A percentile compares a stretch with the other conserved stretches of the same genome.
phyloP scores from a whole-genome alignment of 345 rosid species.

The Euphorbia peplus region DNA sequence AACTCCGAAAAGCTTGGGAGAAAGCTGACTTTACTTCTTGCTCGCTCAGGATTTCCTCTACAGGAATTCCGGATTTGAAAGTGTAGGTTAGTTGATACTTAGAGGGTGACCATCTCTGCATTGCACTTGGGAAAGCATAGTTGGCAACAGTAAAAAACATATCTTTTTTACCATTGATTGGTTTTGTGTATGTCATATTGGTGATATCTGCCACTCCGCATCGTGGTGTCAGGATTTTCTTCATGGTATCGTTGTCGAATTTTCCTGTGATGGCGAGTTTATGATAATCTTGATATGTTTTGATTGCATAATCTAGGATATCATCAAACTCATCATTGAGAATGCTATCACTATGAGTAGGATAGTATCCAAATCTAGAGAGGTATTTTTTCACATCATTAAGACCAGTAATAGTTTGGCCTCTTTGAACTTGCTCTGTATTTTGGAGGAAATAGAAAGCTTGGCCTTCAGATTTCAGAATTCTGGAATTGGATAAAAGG shows the following conservation, averaged over 20 bases:
- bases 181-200: background rate
- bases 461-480: background rate
- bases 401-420: background rate
- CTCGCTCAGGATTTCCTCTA: background rate
- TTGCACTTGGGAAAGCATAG: constrained; percentile 9
- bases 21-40: constrained; percentile 16
- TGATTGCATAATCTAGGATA: constrained; percentile 15
- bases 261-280: constrained; percentile 17
- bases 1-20: constrained; percentile 24
- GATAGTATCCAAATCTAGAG: background rate
- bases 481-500: background rate
- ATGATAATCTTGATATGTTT: constrained; percentile 17
- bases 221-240: constrained; percentile 22
- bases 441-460: constrained; percentile 1
- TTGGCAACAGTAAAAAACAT: background rate
- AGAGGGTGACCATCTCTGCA: constrained; percentile 13
- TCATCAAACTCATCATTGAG: constrained; percentile 18
- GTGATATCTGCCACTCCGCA: constrained; percentile 21
- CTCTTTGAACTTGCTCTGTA: background rate
- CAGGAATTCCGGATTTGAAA: constrained; percentile 7
- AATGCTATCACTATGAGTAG: background rate
- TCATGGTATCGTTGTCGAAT: constrained; percentile 19
- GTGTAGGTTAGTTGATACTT: constrained; percentile 17
- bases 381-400: constrained; percentile 1
- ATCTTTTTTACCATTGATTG: background rate